phyloP scores from a whole-genome alignment of 305 asterid species.

The Rubia balearica region DNA sequence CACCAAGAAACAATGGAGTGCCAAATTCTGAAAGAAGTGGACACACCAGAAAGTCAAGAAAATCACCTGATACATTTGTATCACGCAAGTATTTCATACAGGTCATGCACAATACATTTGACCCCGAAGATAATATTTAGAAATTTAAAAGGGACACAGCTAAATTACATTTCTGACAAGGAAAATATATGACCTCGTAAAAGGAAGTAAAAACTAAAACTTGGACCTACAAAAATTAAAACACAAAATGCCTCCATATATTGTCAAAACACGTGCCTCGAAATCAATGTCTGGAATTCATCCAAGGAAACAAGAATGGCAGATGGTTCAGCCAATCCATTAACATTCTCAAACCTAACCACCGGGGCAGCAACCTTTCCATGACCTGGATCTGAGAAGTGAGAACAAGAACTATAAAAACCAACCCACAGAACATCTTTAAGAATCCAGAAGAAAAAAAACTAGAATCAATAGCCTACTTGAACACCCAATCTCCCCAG shows the following conservation, averaged over 20 bases:
- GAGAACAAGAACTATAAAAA: conserved; percentile 20
- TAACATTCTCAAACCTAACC: conserved; percentile 42
- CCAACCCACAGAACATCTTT: neutral
- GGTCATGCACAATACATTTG: neutral
- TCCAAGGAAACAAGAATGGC: conserved; percentile 58
- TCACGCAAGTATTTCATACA: neutral
- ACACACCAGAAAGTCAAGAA: neutral
- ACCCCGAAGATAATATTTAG: neutral
- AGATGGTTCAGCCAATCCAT: conserved; percentile 50
- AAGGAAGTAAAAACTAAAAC: neutral
- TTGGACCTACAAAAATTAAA: neutral
- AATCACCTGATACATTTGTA: neutral
- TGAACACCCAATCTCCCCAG: conserved; percentile 98
- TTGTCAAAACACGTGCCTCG: conserved; percentile 48
- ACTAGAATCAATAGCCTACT: conserved; percentile 40
- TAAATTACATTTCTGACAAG: neutral
- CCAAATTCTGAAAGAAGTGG: neutral
- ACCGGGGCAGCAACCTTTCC: conserved; percentile 76
- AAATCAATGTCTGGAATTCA: conserved; percentile 65
- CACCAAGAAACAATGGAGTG: neutral
- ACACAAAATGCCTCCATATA: conserved; percentile 9
- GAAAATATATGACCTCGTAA: neutral
- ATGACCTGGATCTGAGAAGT: conserved; percentile 76
- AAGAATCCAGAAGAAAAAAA: conserved; percentile 6
- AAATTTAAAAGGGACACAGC: neutral